phyloP scores from a whole-genome alignment of 1,284 basidiomycete genomes.

The Lignosus rhinocerotis region DNA sequence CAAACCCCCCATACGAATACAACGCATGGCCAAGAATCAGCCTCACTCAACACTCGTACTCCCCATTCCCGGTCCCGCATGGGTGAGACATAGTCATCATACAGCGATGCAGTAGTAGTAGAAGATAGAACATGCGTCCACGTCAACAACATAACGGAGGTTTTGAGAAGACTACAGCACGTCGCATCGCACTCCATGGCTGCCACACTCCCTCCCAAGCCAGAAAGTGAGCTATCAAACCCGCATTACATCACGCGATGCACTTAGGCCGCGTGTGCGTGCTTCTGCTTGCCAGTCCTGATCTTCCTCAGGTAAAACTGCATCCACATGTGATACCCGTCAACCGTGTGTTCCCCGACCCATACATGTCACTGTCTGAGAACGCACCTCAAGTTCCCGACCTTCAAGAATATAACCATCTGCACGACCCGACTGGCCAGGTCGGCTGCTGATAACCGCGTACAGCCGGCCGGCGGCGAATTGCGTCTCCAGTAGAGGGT shows the following conservation, averaged over 20 bases:
- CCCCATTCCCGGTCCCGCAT: conserved; percentile 29
- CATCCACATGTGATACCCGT: conserved; percentile 10
- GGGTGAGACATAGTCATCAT: conserved; percentile 31
- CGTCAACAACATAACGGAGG: conserved; percentile 25
- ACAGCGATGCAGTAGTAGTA: conserved; percentile 30
- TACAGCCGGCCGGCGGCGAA: conserved; percentile 89
- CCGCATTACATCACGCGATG: conserved; percentile 15
- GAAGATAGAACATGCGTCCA: conserved; percentile 13
- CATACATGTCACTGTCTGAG: conserved; percentile 1
- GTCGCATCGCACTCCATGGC: conserved; percentile 18
- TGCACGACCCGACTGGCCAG: conserved; percentile 90
- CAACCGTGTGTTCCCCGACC: conserved; percentile 17
- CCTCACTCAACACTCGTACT: conserved; percentile 20
- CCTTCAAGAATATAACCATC: conserved; percentile 97
- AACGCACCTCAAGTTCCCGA: conserved; percentile 88
- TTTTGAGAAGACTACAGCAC: conserved; percentile 26
- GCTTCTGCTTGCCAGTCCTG: conserved; percentile 92
- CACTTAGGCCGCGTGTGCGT: conserved; percentile 58
- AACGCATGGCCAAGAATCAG: conserved; percentile 3
- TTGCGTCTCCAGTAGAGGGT: conserved; percentile 82
- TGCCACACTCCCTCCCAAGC: conserved; percentile 25
- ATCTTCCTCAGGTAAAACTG: conserved; percentile 94
- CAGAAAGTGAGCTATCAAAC: conserved; percentile 16
- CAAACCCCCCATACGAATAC: background rate
- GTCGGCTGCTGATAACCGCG: conserved; percentile 87